phyloP scores from a whole-genome alignment of 2,329 filamentous ascomycete species.

The Aspergillus costaricaensis region DNA sequence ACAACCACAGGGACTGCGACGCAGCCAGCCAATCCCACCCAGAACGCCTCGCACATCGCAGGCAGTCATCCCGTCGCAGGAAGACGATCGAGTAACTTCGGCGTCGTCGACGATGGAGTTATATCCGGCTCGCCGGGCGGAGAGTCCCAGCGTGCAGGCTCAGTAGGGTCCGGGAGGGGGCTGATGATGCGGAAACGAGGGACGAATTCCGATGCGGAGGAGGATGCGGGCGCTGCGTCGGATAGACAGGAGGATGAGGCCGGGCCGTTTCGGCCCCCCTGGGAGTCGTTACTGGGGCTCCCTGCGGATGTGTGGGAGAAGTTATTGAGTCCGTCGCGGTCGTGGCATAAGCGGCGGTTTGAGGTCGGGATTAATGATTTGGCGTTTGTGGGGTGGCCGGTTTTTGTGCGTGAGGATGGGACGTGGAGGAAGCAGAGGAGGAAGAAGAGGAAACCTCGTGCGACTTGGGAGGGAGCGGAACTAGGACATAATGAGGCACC shows the following conservation, averaged over 20 bases:
- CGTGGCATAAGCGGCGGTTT: conserved; percentile 79
- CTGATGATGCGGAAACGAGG: conserved; percentile 31
- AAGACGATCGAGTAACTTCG: conserved; percentile 38
- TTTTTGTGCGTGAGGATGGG: conserved; percentile 78
- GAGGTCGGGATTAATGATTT: conserved; percentile 79
- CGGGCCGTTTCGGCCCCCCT: conserved; percentile 32
- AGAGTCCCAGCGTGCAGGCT: conserved; percentile 36
- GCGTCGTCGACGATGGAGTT: conserved; percentile 34
- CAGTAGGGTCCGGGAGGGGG: conserved; percentile 35
- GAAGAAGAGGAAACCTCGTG: conserved; percentile 41
- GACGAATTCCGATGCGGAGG: conserved; percentile 36
- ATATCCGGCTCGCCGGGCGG: conserved; percentile 31
- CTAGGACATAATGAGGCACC: conserved; percentile 38
- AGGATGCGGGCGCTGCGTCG: conserved; percentile 32
- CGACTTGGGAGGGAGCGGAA: conserved; percentile 34
- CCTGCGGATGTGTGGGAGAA: conserved; percentile 77
- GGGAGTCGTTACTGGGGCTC: conserved; percentile 70
- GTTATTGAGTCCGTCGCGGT: conserved; percentile 71
- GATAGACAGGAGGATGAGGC: conserved; percentile 31
- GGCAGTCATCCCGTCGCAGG: conserved; percentile 25
- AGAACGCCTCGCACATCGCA: conserved; percentile 21
- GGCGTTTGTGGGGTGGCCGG: conserved; percentile 78
- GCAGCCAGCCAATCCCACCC: conserved; percentile 18
- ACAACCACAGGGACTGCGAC: not conserved
- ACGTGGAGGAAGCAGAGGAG: conserved; percentile 70